A percentile compares a stretch with the other conserved stretches of the same genome.
Evolutionary conservation across 495 filamentous ascomycete species (phyloP).

Genomic region (Neurospora tetraspora): DNA sequence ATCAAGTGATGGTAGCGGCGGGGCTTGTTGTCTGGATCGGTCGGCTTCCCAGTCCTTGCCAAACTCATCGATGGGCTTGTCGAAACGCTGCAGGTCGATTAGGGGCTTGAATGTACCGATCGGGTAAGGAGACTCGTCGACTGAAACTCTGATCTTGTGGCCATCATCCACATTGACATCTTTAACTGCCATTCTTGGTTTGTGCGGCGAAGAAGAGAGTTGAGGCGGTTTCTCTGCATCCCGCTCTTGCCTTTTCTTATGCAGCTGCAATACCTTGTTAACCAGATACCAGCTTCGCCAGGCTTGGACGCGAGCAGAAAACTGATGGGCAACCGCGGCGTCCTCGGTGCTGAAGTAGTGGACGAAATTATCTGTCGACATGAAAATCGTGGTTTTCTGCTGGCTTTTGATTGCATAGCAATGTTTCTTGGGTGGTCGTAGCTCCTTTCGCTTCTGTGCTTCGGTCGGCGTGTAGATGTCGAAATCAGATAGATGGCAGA

Average conservation of each 20-base stretch:
- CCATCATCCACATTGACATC: constrained; percentile 24
- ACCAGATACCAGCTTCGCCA: constrained; percentile 90
- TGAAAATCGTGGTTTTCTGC: constrained; percentile 78
- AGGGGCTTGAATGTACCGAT: constrained; percentile 49
- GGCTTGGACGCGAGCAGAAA: constrained; percentile 57
- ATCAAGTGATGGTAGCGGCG: constrained; percentile 4
- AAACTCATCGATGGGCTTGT: constrained; percentile 29
- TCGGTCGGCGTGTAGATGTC: constrained; percentile 75
- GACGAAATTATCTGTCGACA: constrained; percentile 72
- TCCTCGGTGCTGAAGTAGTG: constrained; percentile 87
- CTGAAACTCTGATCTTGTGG: constrained; percentile 22
- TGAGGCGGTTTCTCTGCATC: constrained; percentile 21
- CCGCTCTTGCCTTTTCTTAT: constrained; percentile 2
- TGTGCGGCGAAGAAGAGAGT: constrained; percentile 4
- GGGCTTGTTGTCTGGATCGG: constrained; percentile 11
- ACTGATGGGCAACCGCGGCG: constrained; percentile 49
- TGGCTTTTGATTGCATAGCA: constrained; percentile 91
- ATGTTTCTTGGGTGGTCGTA: constrained; percentile 66
- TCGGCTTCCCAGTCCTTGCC: constrained; percentile 22
- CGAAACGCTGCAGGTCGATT: constrained; percentile 40
- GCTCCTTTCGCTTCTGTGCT: constrained; percentile 47
- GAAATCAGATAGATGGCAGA: constrained; percentile 89
- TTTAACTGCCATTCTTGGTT: constrained; percentile 19
- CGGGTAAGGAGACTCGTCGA: constrained; percentile 36
- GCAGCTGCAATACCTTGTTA: constrained; percentile 28